Evolutionary conservation across 139 green algal genomes (phyloP).

Genomic region (Coccomyxa sp.): DNA sequence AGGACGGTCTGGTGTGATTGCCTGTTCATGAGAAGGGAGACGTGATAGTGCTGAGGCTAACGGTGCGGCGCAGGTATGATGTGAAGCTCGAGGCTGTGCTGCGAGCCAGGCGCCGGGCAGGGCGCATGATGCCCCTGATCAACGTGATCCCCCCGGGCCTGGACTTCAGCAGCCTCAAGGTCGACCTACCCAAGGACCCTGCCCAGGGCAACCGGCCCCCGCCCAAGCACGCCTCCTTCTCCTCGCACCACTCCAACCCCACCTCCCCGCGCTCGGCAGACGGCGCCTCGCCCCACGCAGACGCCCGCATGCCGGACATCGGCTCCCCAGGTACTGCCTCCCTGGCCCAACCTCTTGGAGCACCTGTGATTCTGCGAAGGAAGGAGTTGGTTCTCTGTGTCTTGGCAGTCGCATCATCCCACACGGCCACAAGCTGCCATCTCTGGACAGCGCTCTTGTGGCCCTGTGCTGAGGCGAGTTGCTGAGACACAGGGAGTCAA

Average conservation of each 20-base stretch:
- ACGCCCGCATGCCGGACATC: background rate
- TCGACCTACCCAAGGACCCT: slow-evolving; percentile 63
- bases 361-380: too few relatives aligned
- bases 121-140: slow-evolving; percentile 86
- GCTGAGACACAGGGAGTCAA: too few relatives aligned
- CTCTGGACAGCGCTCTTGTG: too few relatives aligned
- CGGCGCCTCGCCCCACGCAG: background rate
- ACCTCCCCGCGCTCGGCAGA: background rate
- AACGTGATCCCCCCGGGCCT: slow-evolving; percentile 87
- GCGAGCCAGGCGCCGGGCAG: slow-evolving; percentile 40
- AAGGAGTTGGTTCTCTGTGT: too few relatives aligned
- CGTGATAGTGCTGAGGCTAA: too few relatives aligned
- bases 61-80: slow-evolving; percentile 32
- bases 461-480: too few relatives aligned
- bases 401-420: too few relatives aligned
- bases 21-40: too few relatives aligned
- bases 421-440: too few relatives aligned
- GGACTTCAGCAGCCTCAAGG: slow-evolving; percentile 66
- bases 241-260: background rate
- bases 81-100: slow-evolving; percentile 39
- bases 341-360: too few relatives aligned
- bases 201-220: slow-evolving; percentile 8
- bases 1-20: too few relatives aligned
- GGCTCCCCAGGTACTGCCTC: background rate
- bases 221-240: background rate